These are phyloP conservation scores for Tillandsia leiboldiana DNA, from an alignment of 176 grass and related monocot species.

Conservation along the genomic window DNA sequence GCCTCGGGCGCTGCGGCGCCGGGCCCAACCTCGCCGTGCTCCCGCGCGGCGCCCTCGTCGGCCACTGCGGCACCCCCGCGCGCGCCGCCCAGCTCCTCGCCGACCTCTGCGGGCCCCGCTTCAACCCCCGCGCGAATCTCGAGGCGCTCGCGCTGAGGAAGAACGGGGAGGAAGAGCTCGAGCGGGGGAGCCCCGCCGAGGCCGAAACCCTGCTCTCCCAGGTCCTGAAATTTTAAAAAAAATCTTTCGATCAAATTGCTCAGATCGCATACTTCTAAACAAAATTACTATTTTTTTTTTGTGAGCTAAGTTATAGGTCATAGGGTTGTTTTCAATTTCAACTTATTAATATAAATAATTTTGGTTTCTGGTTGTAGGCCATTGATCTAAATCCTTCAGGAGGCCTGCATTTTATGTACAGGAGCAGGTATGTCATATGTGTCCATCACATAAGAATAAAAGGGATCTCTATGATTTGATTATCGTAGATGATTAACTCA, in stretches of 20 bases:
- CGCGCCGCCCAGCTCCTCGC: constrained; percentile 50
- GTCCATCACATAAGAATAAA: neutral
- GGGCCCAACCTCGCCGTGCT: constrained; percentile 57
- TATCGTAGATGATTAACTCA: neutral
- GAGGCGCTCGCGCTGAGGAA: constrained; percentile 38
- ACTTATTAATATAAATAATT: neutral
- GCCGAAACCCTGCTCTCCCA: constrained; percentile 65
- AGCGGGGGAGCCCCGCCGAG: constrained; percentile 36
- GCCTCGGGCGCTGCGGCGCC: constrained; percentile 69
- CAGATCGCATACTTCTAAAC: neutral
- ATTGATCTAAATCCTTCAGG: constrained; percentile 42
- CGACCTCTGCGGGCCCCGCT: constrained; percentile 42
- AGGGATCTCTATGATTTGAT: neutral
- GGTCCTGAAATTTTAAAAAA: constrained; percentile 16
- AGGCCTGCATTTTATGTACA: constrained; percentile 53
- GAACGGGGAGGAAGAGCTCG: constrained; percentile 47
- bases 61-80: constrained; percentile 53
- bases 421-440: constrained; percentile 38
- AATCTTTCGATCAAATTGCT: neutral
- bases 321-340: neutral
- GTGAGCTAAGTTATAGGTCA: neutral
- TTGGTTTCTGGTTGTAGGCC: constrained; percentile 25
- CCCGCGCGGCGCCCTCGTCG: constrained; percentile 27
- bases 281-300: neutral
- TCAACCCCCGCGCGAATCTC: constrained; percentile 42